A percentile compares a stretch with the other conserved stretches of the same genome.
Conservation (phyloP, 345 rosid species). For the Boechera retrofracta region DNA sequence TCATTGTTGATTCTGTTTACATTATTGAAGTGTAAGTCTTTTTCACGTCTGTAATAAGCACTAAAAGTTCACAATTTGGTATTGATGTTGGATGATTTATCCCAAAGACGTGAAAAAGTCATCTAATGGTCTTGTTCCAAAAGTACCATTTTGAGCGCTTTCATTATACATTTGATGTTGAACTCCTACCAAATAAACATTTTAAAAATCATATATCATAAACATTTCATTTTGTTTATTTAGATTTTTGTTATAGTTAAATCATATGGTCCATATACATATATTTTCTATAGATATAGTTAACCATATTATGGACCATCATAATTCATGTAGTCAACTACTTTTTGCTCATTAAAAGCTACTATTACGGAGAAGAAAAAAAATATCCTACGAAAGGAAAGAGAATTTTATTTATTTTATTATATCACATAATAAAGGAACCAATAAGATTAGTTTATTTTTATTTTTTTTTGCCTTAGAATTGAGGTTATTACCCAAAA, state of each 20-base stretch:
- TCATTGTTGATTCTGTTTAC: not conserved
- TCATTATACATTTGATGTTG: not conserved
- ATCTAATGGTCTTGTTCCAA: not conserved
- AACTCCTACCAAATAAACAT: not conserved
- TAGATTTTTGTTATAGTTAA: not conserved
- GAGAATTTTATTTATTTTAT: not conserved
- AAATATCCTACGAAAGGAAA: not conserved
- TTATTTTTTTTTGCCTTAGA: not conserved
- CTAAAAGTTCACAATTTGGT: not conserved
- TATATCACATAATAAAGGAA: not conserved
- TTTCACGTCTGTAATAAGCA: not conserved
- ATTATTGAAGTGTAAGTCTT: not conserved
- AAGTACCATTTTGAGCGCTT: not conserved
- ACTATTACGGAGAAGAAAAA: not conserved
- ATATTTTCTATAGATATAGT: not conserved
- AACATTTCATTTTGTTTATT: not conserved
- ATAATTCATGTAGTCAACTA: not conserved
- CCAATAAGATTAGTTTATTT: too few relatives aligned
- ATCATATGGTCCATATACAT: not conserved
- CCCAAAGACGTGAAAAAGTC: not conserved
- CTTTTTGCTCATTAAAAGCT: not conserved
- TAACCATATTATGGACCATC: constrained; percentile 2
- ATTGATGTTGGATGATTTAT: not conserved
- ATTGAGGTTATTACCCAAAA: not conserved
- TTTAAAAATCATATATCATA: not conserved